Base-by-base conservation (phyloP, 2,329 filamentous ascomycete species). In the Septoria linicola region DNA sequence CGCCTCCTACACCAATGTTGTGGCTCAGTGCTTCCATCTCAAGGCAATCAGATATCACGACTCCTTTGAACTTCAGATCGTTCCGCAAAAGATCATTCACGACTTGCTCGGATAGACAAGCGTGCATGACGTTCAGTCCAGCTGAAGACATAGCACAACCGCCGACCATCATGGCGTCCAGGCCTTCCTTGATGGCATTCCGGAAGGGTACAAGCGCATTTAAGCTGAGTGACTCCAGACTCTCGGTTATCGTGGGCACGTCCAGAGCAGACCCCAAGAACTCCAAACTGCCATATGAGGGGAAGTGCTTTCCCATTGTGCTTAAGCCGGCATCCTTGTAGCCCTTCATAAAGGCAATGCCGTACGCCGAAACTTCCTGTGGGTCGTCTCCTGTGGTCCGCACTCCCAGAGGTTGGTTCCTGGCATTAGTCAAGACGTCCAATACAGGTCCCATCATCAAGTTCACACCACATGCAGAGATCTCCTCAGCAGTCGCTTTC, bases 21-120 rank as follows among this genome's bases (percentile, higher is more conserved):
- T 95, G 89, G 58, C 89, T 93, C 7, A 97, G 79, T 0, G 91
- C 90, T 65, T 96, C 91, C 92, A 97, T 97, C 68, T 96, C 92
- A 6, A 97, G 74, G 60, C 92, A 97, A 66, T 97, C 92, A 0
- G 91, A 96, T 42, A 97, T 89, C 19, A 93, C 90, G 2, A 97
- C 91, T 1, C 92, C 92, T 42, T 89, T 82, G 63, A 97, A 97
- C 2, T 87, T 87, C 19, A 97, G 80, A 59, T 96, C 90, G 53
- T 87, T 86, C n/a, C 92, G 82, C 3, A 97, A 76, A 17, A 96
- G 73, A 52, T 93, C 89, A 64, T 96, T 88, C 2, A 97, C 90
- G 1, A 97, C 89, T 68, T 96, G 89, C 61, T 96, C 87, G 0
- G 89, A 95, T 2, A 97, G 76, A 67, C 89, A 97, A 23, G 92